Evolutionary conservation across 148 eudicot species (phyloP).

Genomic region (Polygonum maritimum): DNA sequence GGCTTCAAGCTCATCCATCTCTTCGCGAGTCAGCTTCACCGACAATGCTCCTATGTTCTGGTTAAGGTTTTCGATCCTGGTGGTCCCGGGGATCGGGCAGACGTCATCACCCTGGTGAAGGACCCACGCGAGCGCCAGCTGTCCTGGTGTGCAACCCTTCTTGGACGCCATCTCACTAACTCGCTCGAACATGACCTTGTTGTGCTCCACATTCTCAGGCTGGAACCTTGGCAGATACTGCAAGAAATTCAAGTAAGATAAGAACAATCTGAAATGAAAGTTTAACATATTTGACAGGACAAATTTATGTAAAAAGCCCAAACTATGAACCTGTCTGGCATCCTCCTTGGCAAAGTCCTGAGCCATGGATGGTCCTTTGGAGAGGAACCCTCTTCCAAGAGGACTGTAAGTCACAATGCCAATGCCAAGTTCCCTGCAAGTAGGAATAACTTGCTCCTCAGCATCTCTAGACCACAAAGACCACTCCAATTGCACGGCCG

Average conservation of each 20-base stretch:
- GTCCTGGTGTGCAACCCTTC: constrained; percentile 32
- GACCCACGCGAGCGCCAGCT: constrained; percentile 33
- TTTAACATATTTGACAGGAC: background rate
- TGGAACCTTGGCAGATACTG: constrained; percentile 32
- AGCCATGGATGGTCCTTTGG: constrained; percentile 15
- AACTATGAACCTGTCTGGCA: constrained; percentile 28
- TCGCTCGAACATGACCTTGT: constrained; percentile 25
- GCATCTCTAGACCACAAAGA: constrained; percentile 11
- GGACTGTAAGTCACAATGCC: constrained; percentile 24
- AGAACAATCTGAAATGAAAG: too few species aligned
- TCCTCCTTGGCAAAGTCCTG: constrained; percentile 21
- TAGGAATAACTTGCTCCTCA: constrained; percentile 19
- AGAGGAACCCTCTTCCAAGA: constrained; percentile 21
- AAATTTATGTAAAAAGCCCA: too few species aligned
- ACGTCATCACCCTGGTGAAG: constrained; percentile 33
- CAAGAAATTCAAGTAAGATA: background rate
- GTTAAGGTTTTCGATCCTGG: constrained; percentile 29
- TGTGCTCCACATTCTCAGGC: constrained; percentile 30
- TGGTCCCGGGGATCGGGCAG: constrained; percentile 42
- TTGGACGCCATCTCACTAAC: constrained; percentile 23
- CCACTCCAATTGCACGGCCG: constrained; percentile 12
- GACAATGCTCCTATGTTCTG: constrained; percentile 32
- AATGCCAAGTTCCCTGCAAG: constrained; percentile 25
- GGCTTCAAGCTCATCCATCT: constrained; percentile 27
- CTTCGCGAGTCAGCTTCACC: constrained; percentile 22